Percentiles rank a stretch among this genome's conserved stretches.
These are phyloP conservation scores for Balakata baccata DNA, from an alignment of 345 rosid genomes.

Conservation along the genomic window DNA sequence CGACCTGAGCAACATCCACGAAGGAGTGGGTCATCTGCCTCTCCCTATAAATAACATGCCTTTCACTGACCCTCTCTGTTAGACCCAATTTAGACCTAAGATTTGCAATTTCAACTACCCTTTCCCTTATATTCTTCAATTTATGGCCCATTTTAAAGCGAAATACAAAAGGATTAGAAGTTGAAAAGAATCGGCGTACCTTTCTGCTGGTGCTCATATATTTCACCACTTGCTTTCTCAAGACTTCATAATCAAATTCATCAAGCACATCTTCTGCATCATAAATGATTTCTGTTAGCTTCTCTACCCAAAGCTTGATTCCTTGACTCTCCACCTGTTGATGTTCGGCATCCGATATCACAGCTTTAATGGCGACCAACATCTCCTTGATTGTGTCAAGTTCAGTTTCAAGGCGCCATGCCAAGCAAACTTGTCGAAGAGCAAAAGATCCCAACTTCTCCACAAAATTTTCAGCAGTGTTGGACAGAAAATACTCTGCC, in stretches of 20 bases:
- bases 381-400: background rate
- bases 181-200: background rate
- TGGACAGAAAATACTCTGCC: background rate
- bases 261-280: conserved; percentile 27
- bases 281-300: conserved; percentile 13
- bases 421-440: background rate
- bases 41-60: background rate
- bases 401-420: background rate
- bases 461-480: background rate
- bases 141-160: background rate
- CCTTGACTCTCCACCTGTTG: background rate
- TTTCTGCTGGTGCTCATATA: background rate
- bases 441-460: background rate
- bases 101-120: background rate
- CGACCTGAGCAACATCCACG: background rate
- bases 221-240: background rate
- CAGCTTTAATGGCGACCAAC: background rate
- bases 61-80: background rate
- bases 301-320: conserved; percentile 15
- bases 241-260: conserved; percentile 1
- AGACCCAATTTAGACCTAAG: background rate
- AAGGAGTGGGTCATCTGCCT: background rate
- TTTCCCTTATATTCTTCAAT: background rate
- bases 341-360: conserved; percentile 25
- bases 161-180: background rate